phyloP scores from a whole-genome alignment of 768 basidiomycete genomes.

The Tylopilus subfusipes region DNA sequence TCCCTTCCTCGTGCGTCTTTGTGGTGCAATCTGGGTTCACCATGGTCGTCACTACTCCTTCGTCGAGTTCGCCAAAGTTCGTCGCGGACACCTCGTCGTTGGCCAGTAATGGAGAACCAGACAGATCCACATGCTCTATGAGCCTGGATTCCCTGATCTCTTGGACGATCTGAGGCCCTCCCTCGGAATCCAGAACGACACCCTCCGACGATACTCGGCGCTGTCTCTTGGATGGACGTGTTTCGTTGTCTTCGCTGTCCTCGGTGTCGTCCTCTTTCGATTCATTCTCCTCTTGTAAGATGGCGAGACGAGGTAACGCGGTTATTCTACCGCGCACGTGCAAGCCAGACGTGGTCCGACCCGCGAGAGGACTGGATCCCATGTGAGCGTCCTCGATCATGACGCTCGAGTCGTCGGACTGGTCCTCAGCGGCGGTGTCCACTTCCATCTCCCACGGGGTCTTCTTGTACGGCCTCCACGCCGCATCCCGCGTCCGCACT shows the following conservation, averaged over 20 bases:
- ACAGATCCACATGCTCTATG: conserved; percentile 27
- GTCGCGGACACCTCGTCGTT: not conserved
- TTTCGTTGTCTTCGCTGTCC: conserved; percentile 9
- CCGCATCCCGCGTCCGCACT: conserved; percentile 20
- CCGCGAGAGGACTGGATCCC: conserved; percentile 28
- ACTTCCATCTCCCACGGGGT: conserved; percentile 27
- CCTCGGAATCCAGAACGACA: not conserved
- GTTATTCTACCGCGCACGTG: conserved; percentile 7
- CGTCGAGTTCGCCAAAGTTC: not conserved
- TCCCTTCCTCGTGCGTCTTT: not conserved
- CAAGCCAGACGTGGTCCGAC: conserved; percentile 12
- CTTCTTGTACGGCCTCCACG: conserved; percentile 18
- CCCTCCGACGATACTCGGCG: conserved; percentile 2
- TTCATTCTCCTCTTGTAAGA: conserved; percentile 29
- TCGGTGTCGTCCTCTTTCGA: conserved; percentile 5
- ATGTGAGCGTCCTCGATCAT: conserved; percentile 15
- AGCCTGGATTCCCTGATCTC: conserved; percentile 19
- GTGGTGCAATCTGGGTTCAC: not conserved
- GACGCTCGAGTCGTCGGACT: conserved; percentile 2
- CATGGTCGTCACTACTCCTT: not conserved
- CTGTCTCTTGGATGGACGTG: conserved; percentile 23
- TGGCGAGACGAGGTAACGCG: conserved; percentile 14
- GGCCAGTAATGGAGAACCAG: conserved; percentile 22
- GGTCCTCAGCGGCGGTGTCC: conserved; percentile 7
- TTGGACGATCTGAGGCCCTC: not conserved